phyloP scores from a whole-genome alignment of 768 basidiomycete genomes.

The Holtermanniella nyarrowii region DNA sequence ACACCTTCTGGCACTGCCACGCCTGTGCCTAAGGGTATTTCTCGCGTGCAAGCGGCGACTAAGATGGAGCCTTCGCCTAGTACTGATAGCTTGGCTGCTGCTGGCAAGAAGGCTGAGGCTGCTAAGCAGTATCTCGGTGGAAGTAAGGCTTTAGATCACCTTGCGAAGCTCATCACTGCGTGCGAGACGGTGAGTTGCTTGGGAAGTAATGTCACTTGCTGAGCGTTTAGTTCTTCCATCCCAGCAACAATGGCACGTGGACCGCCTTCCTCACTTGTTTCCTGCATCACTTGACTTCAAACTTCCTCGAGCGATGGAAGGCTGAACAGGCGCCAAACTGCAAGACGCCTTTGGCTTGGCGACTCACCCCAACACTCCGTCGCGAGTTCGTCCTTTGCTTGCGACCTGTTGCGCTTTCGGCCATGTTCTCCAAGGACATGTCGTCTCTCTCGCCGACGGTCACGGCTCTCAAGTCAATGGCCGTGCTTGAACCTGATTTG shows the following conservation, averaged over 20 bases:
- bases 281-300: slow-evolving; percentile 69
- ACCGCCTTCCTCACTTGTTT: slow-evolving; percentile 51
- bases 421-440: slow-evolving; percentile 79
- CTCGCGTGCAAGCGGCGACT: slow-evolving; percentile 36
- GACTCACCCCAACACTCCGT: slow-evolving; percentile 66
- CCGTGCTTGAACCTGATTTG: slow-evolving; percentile 73
- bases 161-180: slow-evolving; percentile 74
- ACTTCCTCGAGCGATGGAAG: slow-evolving; percentile 67
- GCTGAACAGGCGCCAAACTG: slow-evolving; percentile 67
- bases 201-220: background rate
- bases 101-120: slow-evolving; percentile 39
- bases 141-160: slow-evolving; percentile 70
- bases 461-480: slow-evolving; percentile 70
- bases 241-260: slow-evolving; percentile 75
- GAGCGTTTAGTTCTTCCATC: slow-evolving; percentile 62
- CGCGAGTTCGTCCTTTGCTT: slow-evolving; percentile 73
- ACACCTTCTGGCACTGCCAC: slow-evolving; percentile 50
- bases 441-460: slow-evolving; percentile 65
- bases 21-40: slow-evolving; percentile 45
- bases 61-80: slow-evolving; percentile 47
- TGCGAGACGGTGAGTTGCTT: slow-evolving; percentile 51
- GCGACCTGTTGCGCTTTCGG: slow-evolving; percentile 69
- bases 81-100: slow-evolving; percentile 33
- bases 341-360: slow-evolving; percentile 69
- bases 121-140: slow-evolving; percentile 62